phyloP scores from a whole-genome alignment of 1,139 yeast species.

The Sugiyamaella xylanicola region DNA sequence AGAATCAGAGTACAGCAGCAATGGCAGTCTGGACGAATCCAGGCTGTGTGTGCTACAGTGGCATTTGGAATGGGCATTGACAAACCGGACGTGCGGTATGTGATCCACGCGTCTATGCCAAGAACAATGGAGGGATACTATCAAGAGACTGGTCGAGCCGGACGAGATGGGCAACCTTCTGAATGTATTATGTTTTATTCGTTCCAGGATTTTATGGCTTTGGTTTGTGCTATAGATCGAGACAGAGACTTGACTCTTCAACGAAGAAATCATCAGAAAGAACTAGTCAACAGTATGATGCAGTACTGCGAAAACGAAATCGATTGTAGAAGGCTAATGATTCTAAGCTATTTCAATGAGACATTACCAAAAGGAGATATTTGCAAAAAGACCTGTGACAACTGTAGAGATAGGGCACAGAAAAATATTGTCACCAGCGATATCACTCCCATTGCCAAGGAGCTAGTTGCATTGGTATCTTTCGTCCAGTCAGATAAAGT shows the following conservation, averaged over 20 bases:
- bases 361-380: slow-evolving; percentile 59
- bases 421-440: slow-evolving; percentile 58
- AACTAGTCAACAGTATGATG: slow-evolving; percentile 77
- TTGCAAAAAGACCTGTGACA: slow-evolving; percentile 82
- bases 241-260: slow-evolving; percentile 24
- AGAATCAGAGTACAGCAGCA: slow-evolving; percentile 66
- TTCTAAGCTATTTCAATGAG: slow-evolving; percentile 87
- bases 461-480: slow-evolving; percentile 61
- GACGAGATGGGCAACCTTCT: slow-evolving; percentile 84
- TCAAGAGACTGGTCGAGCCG: slow-evolving; percentile 99
- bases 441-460: slow-evolving; percentile 65
- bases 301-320: slow-evolving; percentile 90
- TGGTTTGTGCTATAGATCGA: slow-evolving; percentile 44
- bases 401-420: slow-evolving; percentile 61
- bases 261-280: slow-evolving; percentile 75
- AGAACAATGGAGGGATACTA: slow-evolving; percentile 92
- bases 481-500: slow-evolving; percentile 61
- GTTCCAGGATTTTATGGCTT: slow-evolving; percentile 54
- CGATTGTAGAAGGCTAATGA: slow-evolving; percentile 89
- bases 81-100: slow-evolving; percentile 91
- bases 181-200: slow-evolving; percentile 82
- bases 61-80: slow-evolving; percentile 99
- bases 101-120: slow-evolving; percentile 86
- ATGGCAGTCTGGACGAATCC: slow-evolving; percentile 78
- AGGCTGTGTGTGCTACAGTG: slow-evolving; percentile 91